Evolutionary conservation across 345 rosid species (phyloP).

Genomic region (Gossypium rotundifolium): DNA sequence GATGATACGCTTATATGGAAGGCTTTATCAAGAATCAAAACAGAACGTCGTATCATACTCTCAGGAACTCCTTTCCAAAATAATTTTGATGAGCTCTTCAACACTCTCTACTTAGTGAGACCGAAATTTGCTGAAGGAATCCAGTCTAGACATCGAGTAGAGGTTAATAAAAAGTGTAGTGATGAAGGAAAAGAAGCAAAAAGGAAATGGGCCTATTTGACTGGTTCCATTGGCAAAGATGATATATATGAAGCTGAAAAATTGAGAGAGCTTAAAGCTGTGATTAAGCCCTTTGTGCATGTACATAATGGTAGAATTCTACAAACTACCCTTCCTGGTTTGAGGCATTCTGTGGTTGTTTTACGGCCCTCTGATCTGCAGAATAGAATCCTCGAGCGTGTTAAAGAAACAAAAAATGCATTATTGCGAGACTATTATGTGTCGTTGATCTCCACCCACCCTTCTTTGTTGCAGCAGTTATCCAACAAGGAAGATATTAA

Average conservation of each 20-base stretch:
- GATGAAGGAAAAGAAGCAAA: slow-evolving; percentile 19
- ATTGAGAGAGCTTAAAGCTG: slow-evolving; percentile 22
- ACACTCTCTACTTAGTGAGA: slow-evolving; percentile 38
- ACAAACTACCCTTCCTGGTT: slow-evolving; percentile 55
- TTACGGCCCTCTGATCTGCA: slow-evolving; percentile 43
- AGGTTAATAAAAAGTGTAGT: slow-evolving; percentile 19
- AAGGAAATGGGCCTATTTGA: slow-evolving; percentile 27
- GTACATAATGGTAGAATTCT: slow-evolving; percentile 57
- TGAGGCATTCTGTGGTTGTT: slow-evolving; percentile 48
- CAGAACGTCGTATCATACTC: slow-evolving; percentile 43
- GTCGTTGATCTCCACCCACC: slow-evolving; percentile 58
- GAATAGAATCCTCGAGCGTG: slow-evolving; percentile 29
- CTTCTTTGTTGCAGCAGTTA: slow-evolving; percentile 32
- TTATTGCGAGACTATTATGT: slow-evolving; percentile 23
- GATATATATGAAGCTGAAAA: slow-evolving; percentile 10
- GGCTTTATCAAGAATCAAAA: slow-evolving; percentile 29
- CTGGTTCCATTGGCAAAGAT: slow-evolving; percentile 26
- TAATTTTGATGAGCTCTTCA: slow-evolving; percentile 48
- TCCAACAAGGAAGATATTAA: not conserved
- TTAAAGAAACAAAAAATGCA: slow-evolving; percentile 5
- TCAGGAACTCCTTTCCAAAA: slow-evolving; percentile 75
- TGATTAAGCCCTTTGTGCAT: slow-evolving; percentile 65
- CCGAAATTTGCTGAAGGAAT: slow-evolving; percentile 24
- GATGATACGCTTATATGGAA: slow-evolving; percentile 35
- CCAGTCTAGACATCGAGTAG: not conserved